These are phyloP conservation scores for Teratosphaeria viscida DNA, from an alignment of 2,329 filamentous ascomycete species.

Conservation along the genomic window DNA sequence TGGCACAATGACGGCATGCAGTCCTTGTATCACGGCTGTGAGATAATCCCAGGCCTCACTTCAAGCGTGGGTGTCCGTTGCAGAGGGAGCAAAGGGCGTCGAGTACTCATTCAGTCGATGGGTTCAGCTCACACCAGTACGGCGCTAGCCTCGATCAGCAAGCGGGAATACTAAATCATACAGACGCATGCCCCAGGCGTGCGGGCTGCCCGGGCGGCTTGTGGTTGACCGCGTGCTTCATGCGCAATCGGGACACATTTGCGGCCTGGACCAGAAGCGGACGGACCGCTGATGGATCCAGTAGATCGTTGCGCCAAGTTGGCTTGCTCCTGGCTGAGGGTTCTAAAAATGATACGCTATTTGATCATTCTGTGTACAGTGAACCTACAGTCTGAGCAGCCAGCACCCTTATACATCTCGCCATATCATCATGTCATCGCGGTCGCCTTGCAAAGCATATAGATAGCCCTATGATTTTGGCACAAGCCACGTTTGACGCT, in stretches of 20 bases:
- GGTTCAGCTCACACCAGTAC: background rate
- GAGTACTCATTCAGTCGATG: background rate
- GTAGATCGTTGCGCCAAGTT: no score
- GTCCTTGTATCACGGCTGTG: no score
- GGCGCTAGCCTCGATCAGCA: background rate
- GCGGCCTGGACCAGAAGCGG: no score
- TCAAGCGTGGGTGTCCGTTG: no score
- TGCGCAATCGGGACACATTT: no score
- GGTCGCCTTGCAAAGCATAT: background rate
- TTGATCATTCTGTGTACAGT: background rate
- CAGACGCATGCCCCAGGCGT: background rate
- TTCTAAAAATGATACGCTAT: background rate
- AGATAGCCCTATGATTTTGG: background rate
- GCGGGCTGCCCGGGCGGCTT: no score
- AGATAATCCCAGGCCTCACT: no score
- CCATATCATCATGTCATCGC: no score
- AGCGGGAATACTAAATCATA: background rate
- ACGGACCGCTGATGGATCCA: no score
- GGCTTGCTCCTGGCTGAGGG: background rate
- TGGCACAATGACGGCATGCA: no score
- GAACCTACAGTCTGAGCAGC: background rate
- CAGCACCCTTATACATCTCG: background rate
- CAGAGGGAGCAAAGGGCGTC: no score
- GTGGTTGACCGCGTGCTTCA: no score
- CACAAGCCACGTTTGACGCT: background rate